Percentiles rank a stretch among this genome's conserved stretches.
Evolutionary conservation across 2,329 filamentous ascomycete species (phyloP).

Genomic region (Hyphodiscus sp.): DNA sequence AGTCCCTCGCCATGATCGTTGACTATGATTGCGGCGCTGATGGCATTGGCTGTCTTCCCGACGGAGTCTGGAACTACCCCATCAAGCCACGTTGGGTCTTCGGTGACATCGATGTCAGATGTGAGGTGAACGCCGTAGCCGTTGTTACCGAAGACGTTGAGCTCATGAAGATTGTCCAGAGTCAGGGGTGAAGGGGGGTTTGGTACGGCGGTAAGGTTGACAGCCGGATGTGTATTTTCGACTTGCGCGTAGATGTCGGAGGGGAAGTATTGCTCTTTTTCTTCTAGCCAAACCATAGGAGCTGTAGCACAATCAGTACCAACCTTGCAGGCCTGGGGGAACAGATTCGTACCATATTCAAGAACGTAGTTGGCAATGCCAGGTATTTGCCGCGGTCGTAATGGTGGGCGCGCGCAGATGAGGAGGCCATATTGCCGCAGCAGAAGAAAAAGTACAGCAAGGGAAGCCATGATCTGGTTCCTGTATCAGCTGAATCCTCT

Average conservation of each 20-base stretch:
- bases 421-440: slow-evolving; percentile 13
- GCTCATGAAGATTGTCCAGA: slow-evolving; percentile 40
- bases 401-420: slow-evolving; percentile 2
- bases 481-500: not conserved
- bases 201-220: slow-evolving; percentile 36
- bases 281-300: slow-evolving; percentile 44
- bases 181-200: slow-evolving; percentile 35
- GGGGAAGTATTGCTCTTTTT: slow-evolving; percentile 41
- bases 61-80: slow-evolving; percentile 46
- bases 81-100: slow-evolving; percentile 39
- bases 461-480: slow-evolving; percentile 11
- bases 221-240: slow-evolving; percentile 37
- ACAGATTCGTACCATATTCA: slow-evolving; percentile 36
- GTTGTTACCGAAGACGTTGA: slow-evolving; percentile 36
- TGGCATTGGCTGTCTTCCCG: slow-evolving; percentile 44
- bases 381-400: slow-evolving; percentile 7
- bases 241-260: slow-evolving; percentile 42
- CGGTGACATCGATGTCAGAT: slow-evolving; percentile 40
- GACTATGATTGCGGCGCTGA: slow-evolving; percentile 48
- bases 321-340: not conserved
- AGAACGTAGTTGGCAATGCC: slow-evolving; percentile 38
- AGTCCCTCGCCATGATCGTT: slow-evolving; percentile 49
- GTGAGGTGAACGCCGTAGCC: slow-evolving; percentile 43
- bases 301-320: slow-evolving; percentile 31
- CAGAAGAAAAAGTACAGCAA: slow-evolving; percentile 12